Percentiles rank a stretch among this genome's conserved stretches.
Evolutionary conservation across 2,329 filamentous ascomycete genomes (phyloP).

Genomic region (Ophiostoma himal-ulmi): DNA sequence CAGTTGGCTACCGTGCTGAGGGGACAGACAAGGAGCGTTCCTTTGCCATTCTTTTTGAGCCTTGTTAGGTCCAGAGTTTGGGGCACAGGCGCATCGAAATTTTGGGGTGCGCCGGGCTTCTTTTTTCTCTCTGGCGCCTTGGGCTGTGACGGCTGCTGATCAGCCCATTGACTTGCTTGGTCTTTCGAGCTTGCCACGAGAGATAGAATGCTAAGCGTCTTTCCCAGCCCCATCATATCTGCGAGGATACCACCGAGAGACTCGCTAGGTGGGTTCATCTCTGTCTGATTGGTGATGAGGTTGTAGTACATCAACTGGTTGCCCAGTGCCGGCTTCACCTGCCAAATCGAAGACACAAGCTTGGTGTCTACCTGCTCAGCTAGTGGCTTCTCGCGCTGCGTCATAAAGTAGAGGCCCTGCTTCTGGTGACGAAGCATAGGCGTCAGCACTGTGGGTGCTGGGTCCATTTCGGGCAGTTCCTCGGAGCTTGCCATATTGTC

Average conservation of each 20-base stretch:
- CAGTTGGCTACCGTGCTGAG: conserved; percentile 90
- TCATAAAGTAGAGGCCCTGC: conserved; percentile 85
- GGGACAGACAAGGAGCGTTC: conserved; percentile 82
- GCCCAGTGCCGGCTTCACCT: conserved; percentile 51
- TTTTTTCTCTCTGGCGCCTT: conserved; percentile 37
- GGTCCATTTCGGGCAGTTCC: conserved; percentile 67
- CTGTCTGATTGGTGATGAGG: conserved; percentile 71
- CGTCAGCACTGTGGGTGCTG: conserved; percentile 56
- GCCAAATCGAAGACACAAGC: conserved; percentile 71
- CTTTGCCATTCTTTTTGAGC: conserved; percentile 62
- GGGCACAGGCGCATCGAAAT: conserved; percentile 39
- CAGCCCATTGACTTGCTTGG: conserved; percentile 58
- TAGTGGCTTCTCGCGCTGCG: conserved; percentile 63
- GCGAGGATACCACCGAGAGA: conserved; percentile 69
- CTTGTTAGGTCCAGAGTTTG: conserved; percentile 44
- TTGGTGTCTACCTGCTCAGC: conserved; percentile 52
- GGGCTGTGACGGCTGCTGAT: conserved; percentile 46
- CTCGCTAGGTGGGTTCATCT: conserved; percentile 56
- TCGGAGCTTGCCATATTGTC: conserved; percentile 73
- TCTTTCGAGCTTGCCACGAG: conserved; percentile 62
- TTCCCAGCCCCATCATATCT: conserved; percentile 86
- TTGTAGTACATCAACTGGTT: conserved; percentile 62
- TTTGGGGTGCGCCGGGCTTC: conserved; percentile 31
- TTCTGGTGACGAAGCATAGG: conserved; percentile 78
- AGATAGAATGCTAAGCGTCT: conserved; percentile 78